Percentiles rank a stretch among this genome's conserved stretches.
Evolutionary conservation across 1,139 yeast genomes (phyloP).

Genomic region (Nakaseomyces kungkrabaensis): DNA sequence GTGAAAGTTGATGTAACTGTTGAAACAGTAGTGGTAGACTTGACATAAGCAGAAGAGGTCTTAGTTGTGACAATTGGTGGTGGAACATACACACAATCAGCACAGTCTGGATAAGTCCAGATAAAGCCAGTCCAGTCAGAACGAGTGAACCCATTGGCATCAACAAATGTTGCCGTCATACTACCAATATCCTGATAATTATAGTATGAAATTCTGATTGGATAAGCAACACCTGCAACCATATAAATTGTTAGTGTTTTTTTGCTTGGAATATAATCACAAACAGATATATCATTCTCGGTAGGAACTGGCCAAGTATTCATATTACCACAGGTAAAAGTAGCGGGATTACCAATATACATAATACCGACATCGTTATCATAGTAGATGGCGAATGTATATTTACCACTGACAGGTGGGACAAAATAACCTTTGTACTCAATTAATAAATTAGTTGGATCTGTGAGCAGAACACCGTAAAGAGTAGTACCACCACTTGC

Average conservation of each 20-base stretch:
- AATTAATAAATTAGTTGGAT: constrained; percentile 12
- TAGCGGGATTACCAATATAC: neutral
- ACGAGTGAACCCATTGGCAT: neutral
- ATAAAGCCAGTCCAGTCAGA: neutral
- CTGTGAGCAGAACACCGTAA: constrained; percentile 1
- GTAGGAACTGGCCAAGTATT: neutral
- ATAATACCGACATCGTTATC: constrained; percentile 12
- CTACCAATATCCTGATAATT: neutral
- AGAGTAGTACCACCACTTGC: neutral
- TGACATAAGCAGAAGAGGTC: neutral
- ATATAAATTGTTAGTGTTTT: neutral
- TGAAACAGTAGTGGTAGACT: neutral
- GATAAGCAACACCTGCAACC: constrained; percentile 1
- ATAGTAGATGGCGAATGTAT: constrained; percentile 18
- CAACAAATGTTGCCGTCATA: neutral
- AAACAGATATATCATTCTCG: neutral
- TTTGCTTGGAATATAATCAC: neutral
- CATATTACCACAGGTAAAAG: constrained; percentile 1
- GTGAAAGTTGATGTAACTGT: neutral
- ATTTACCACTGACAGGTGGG: constrained; percentile 19
- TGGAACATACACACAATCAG: neutral
- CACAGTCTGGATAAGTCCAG: neutral
- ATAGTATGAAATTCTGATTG: constrained; percentile 1
- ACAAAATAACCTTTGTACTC: constrained; percentile 24
- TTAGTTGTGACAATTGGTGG: neutral